phyloP scores from a whole-genome alignment of 768 basidiomycete genomes.

The Russula foetens region DNA sequence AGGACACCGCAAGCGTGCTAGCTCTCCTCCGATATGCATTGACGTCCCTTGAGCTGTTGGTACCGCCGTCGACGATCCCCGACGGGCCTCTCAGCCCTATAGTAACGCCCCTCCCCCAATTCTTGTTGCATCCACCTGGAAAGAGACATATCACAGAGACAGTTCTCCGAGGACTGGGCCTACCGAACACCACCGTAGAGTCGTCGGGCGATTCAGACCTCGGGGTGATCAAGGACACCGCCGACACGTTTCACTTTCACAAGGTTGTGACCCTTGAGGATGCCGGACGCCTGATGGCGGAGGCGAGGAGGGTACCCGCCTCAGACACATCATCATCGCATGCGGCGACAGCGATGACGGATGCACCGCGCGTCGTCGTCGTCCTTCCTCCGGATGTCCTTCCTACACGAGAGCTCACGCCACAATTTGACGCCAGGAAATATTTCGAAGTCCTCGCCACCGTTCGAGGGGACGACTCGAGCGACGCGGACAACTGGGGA shows the following conservation, averaged over 20 bases:
- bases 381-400: conserved; percentile 40
- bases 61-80: conserved; percentile 21
- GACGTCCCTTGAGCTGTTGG: conserved; percentile 26
- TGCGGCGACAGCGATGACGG: not conserved
- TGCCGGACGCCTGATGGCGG: conserved; percentile 26
- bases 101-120: conserved; percentile 53
- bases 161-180: conserved; percentile 31
- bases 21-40: conserved; percentile 7
- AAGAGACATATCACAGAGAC: conserved; percentile 34
- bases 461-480: conserved; percentile 27
- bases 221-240: conserved; percentile 47
- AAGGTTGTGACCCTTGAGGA: conserved; percentile 24
- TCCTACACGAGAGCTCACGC: conserved; percentile 48
- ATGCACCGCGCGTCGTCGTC: conserved; percentile 30
- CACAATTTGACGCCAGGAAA: conserved; percentile 57
- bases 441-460: conserved; percentile 50
- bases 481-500: conserved; percentile 33
- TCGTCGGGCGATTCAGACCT: conserved; percentile 20
- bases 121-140: conserved; percentile 41
- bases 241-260: conserved; percentile 65
- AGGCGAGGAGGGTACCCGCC: conserved; percentile 30
- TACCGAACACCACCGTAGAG: conserved; percentile 19
- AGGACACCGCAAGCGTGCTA: not conserved
- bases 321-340: conserved; percentile 32
- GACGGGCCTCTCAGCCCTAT: conserved; percentile 21